Evolutionary conservation across 805 yeast species (phyloP).

Genomic region (Torulaspora gathmanii): DNA sequence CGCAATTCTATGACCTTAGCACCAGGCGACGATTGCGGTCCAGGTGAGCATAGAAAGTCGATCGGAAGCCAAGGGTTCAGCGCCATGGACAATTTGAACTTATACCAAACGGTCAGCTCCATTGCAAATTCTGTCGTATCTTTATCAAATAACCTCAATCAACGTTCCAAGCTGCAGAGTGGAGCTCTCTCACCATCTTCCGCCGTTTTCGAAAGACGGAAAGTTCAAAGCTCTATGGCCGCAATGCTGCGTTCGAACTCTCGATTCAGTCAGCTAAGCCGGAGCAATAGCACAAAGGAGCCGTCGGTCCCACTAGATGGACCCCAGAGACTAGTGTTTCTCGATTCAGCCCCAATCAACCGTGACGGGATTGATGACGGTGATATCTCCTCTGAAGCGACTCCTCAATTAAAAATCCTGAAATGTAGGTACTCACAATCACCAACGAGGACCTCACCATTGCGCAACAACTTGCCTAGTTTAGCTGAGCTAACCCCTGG

Average conservation of each 20-base stretch:
- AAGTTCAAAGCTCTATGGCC: constrained; percentile 25
- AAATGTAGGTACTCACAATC: constrained; percentile 7
- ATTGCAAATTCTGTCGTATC: constrained; percentile 36
- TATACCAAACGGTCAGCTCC: constrained; percentile 34
- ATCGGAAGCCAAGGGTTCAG: constrained; percentile 15
- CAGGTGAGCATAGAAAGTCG: background rate
- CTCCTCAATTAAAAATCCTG: constrained; percentile 14
- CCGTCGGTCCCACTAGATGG: constrained; percentile 10
- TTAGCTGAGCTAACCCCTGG: constrained; percentile 3
- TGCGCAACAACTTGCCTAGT: constrained; percentile 18
- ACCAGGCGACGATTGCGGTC: background rate
- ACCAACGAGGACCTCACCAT: constrained; percentile 14
- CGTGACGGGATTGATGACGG: background rate
- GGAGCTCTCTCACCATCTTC: constrained; percentile 23
- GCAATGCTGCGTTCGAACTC: constrained; percentile 11
- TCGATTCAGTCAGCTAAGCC: constrained; percentile 11
- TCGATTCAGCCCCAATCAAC: constrained; percentile 7
- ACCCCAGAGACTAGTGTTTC: constrained; percentile 27
- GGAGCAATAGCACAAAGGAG: constrained; percentile 8
- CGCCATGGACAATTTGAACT: constrained; percentile 35
- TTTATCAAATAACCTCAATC: constrained; percentile 30
- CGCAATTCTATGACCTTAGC: constrained; percentile 9
- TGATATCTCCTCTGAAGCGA: constrained; percentile 2
- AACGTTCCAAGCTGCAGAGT: constrained; percentile 7
- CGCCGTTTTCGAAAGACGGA: constrained; percentile 24